These are phyloP conservation scores for Colletotrichum scovillei DNA, from an alignment of 2,329 filamentous ascomycete species.

Conservation along the genomic window DNA sequence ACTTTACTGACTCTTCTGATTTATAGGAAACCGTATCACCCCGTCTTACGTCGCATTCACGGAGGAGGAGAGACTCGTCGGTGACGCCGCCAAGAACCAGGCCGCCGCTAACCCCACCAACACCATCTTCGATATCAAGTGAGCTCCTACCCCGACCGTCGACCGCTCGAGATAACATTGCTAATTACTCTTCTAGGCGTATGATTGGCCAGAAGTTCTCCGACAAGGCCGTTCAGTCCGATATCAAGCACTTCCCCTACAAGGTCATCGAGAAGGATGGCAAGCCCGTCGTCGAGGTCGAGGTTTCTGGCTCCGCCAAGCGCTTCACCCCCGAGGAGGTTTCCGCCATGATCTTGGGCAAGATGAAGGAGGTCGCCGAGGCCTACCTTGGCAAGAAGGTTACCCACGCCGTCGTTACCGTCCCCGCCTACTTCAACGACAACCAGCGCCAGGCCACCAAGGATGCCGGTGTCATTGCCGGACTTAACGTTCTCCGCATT, in stretches of 20 bases:
- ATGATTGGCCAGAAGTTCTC: conserved; percentile 86
- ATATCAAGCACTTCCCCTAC: conserved; percentile 99
- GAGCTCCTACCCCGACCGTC: conserved; percentile 48
- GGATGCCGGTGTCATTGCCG: conserved; percentile 91
- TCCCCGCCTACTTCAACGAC: conserved; percentile 98
- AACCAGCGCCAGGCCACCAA: conserved; percentile 97
- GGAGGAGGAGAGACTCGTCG: conserved; percentile 95
- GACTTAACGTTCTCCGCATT: conserved; percentile 94
- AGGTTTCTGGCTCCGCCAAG: conserved; percentile 73
- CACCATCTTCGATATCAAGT: conserved; percentile 88
- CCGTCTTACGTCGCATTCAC: conserved; percentile 97
- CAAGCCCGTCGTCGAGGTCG: conserved; percentile 86
- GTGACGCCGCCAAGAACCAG: conserved; percentile 98
- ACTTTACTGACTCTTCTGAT: conserved; percentile 17
- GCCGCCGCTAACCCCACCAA: conserved; percentile 81
- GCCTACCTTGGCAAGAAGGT: conserved; percentile 84
- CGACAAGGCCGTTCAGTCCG: conserved; percentile 89
- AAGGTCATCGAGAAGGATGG: conserved; percentile 89
- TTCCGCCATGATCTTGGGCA: conserved; percentile 83
- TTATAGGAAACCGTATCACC: conserved; percentile 86
- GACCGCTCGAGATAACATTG: conserved; percentile 35
- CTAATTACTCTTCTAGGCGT: conserved; percentile 63
- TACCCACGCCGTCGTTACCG: conserved; percentile 90
- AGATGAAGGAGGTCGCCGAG: conserved; percentile 89
- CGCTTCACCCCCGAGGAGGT: conserved; percentile 84